Conservation (phyloP, 495 filamentous ascomycete genomes). For the Penicillium pulvis region DNA sequence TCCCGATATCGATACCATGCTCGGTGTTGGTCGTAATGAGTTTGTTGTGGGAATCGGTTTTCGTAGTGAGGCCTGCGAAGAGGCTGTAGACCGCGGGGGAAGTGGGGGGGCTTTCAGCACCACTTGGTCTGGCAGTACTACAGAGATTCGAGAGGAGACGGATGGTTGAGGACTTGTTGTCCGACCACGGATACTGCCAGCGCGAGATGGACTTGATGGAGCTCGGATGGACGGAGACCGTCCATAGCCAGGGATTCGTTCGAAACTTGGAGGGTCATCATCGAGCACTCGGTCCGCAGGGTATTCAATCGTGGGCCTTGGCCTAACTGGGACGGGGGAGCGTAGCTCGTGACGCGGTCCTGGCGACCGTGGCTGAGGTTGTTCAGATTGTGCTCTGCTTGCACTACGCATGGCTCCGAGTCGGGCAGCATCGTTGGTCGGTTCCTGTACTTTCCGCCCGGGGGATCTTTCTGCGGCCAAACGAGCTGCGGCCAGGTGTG, state of each 20-base stretch:
- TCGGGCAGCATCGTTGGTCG: constrained; percentile 18
- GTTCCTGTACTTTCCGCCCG: constrained; percentile 9
- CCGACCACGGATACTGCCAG: constrained; percentile 12
- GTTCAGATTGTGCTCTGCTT: constrained; percentile 22
- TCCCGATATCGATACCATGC: constrained; percentile 30
- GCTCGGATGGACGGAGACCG: constrained; percentile 9
- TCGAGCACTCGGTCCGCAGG: constrained; percentile 19
- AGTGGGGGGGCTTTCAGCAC: constrained; percentile 35
- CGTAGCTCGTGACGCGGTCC: constrained; percentile 17
- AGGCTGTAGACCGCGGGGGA: constrained; percentile 29
- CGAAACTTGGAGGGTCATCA: constrained; percentile 15
- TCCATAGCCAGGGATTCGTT: constrained; percentile 7
- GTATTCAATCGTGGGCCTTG: constrained; percentile 3
- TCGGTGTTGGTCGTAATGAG: constrained; percentile 29
- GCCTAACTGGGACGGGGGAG: constrained; percentile 21
- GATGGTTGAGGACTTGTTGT: constrained; percentile 23
- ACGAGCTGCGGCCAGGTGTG: constrained; percentile 41
- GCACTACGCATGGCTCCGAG: constrained; percentile 27
- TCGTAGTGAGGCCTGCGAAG: constrained; percentile 15
- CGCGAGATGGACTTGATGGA: constrained; percentile 12
- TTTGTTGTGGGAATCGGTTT: constrained; percentile 16
- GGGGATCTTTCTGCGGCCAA: constrained; percentile 38
- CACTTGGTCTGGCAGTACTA: constrained; percentile 19
- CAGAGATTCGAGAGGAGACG: constrained; percentile 16
- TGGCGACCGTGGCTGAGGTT: constrained; percentile 15